Evolutionary conservation across 2,329 filamentous ascomycete genomes (phyloP).

Genomic region (Xylariales sp.): DNA sequence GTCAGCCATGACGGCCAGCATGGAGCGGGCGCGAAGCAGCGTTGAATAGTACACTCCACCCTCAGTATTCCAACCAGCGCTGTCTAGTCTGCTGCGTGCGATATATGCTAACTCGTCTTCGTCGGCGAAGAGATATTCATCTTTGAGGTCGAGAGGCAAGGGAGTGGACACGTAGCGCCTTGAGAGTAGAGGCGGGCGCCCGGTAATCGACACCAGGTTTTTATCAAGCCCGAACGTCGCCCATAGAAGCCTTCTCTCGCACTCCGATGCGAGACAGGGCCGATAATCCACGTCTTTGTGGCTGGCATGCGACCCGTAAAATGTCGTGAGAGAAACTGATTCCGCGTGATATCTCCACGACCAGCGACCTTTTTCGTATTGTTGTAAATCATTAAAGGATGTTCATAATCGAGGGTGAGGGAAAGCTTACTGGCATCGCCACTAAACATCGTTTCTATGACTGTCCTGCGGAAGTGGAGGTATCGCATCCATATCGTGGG

Average conservation of each 20-base stretch:
- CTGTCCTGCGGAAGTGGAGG: slow-evolving; percentile 11
- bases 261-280: slow-evolving; percentile 15
- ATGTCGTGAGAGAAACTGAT: slow-evolving; percentile 28
- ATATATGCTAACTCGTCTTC: no score
- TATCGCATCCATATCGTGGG: slow-evolving; percentile 18
- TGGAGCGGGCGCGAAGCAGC: slow-evolving; percentile 19
- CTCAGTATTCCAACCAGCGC: no score
- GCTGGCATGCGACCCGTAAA: slow-evolving; percentile 48
- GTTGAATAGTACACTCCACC: no score
- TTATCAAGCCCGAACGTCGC: slow-evolving; percentile 30
- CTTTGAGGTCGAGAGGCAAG: slow-evolving; percentile 32
- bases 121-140: slow-evolving; percentile 27
- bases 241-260: slow-evolving; percentile 25
- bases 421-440: slow-evolving; percentile 21
- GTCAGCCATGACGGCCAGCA: slow-evolving; percentile 46
- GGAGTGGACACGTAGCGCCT: slow-evolving; percentile 31
- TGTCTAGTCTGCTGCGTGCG: no score
- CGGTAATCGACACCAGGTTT: slow-evolving; percentile 33
- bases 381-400: no score
- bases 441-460: slow-evolving; percentile 13
- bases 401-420: no score
- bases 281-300: no score
- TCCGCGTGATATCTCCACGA: slow-evolving; percentile 21
- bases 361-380: no score
- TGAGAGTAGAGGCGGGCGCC: slow-evolving; percentile 32